A percentile compares a stretch with the other conserved stretches of the same genome.
These are phyloP conservation scores for Jackrogersella minutella DNA, from an alignment of 495 filamentous ascomycete genomes.

Conservation along the genomic window DNA sequence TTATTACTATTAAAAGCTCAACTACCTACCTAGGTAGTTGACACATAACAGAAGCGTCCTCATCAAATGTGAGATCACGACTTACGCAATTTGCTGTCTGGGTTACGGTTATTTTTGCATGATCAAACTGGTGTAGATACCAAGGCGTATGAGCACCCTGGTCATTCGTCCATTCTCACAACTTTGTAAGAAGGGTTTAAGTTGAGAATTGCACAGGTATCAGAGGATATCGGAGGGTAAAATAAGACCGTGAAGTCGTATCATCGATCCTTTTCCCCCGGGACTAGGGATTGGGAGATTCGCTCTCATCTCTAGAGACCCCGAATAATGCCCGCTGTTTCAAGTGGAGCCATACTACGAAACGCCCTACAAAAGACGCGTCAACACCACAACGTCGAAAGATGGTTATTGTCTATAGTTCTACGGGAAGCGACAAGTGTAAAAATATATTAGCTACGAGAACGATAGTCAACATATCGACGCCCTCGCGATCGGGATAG, in stretches of 20 bases:
- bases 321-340: constrained; percentile 3
- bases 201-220: not conserved
- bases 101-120: not conserved
- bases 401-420: not conserved
- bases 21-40: too few relatives aligned
- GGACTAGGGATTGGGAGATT: not conserved
- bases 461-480: too few relatives aligned
- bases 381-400: not conserved
- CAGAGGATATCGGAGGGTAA: not conserved
- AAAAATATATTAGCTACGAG: too few relatives aligned
- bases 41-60: too few relatives aligned
- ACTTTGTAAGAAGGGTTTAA: not conserved
- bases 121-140: too few relatives aligned
- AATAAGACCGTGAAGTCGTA: not conserved
- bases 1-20: too few relatives aligned
- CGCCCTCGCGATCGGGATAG: too few relatives aligned
- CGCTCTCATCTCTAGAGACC: not conserved
- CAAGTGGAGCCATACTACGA: not conserved
- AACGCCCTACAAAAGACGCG: not conserved
- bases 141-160: not conserved
- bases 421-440: not conserved
- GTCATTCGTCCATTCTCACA: not conserved
- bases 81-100: too few relatives aligned
- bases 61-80: too few relatives aligned
- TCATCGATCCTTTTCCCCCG: not conserved